Base-by-base conservation (phyloP, 2,329 filamentous ascomycete genomes). In the Penicillium sp. region DNA sequence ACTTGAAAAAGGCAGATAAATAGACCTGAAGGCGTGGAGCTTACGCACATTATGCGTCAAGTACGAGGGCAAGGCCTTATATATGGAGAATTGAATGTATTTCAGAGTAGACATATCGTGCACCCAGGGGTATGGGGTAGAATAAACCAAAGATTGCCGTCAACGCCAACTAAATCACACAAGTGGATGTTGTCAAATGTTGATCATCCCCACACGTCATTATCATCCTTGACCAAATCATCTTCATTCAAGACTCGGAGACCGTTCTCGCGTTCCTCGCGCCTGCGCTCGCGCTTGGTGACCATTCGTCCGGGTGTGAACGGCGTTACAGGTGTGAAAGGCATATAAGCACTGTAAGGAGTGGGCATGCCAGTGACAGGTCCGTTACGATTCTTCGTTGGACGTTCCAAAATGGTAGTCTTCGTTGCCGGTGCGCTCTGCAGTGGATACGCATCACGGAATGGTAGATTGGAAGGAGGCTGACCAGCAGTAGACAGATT, bases 291-390 rank as follows among this genome's bases (percentile, higher is more conserved):
- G 53, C 78, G 74, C 67, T 78, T 80, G 19, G 76, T 80, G 51
- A 82, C 76, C 37, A 81, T 76, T 30, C 77, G 75, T 56, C 80
- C 80, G 1, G 81, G 81, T 1, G 81, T 83, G 45, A 83, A 72
- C 0, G 81, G 81, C 0, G 81, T 83, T 24, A 83, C 76, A 0
- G 81, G 81, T 2, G 81, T 83, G 54, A 79, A 81, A 0, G 81
- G 81, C 79, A 82, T 83, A 61, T 83, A 83, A 7, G 81, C 80
- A 64, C 79, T 82, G 59, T 83, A 83, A 1, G 81, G 81, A 0
- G 80, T 82, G 6, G 81, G 80, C 53, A 82, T 72, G 5, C 81
- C 81, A 0, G 81, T 83, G 45, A 79, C 74, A 0, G 80, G 80
- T 8, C 79, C 80, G n/a, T 71, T 66, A 49, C 72, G 59, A 53